These are phyloP conservation scores for Diaporthe vaccinii DNA, from an alignment of 2,329 filamentous ascomycete species.

Conservation along the genomic window DNA sequence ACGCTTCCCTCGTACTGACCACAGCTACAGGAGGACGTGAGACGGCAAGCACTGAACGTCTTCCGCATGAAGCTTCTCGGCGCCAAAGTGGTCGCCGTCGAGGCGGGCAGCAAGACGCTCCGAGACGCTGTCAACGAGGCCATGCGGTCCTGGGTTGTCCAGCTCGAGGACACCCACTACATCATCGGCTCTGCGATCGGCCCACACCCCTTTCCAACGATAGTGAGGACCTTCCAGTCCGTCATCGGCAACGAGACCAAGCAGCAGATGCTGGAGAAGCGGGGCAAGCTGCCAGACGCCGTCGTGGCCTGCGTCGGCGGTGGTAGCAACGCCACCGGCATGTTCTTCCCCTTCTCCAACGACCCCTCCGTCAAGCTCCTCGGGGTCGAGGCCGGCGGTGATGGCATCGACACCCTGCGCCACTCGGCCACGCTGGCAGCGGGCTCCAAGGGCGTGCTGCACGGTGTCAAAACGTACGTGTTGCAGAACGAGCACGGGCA, in stretches of 20 bases:
- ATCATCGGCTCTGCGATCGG: conserved; percentile 98
- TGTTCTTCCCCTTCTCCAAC: conserved; percentile 96
- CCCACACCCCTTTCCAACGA: conserved; percentile 97
- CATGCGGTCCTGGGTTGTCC: conserved; percentile 91
- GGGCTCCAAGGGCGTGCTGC: conserved; percentile 91
- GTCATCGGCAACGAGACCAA: conserved; percentile 97
- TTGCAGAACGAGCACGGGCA: conserved; percentile 94
- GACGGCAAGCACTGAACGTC: conserved; percentile 95
- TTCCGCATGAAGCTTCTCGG: conserved; percentile 98
- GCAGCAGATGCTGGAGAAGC: conserved; percentile 86
- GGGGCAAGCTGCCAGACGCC: conserved; percentile 92
- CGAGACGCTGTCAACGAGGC: conserved; percentile 96
- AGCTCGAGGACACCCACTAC: conserved; percentile 95
- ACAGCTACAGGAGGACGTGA: conserved; percentile 81
- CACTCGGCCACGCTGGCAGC: conserved; percentile 91
- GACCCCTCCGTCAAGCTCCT: conserved; percentile 89
- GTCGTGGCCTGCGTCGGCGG: conserved; percentile 97
- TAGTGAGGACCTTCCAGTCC: conserved; percentile 96
- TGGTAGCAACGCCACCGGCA: conserved; percentile 94
- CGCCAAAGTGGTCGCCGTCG: conserved; percentile 91
- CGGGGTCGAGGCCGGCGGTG: conserved; percentile 95
- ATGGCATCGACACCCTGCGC: conserved; percentile 86
- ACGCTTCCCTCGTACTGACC: conserved; percentile 44
- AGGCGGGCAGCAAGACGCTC: conserved; percentile 87
- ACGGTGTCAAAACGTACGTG: conserved; percentile 96